Percentiles rank a stretch among this genome's conserved stretches.
Conservation (phyloP, 164 flowering plant genomes). For the Taxillus chinensis region DNA sequence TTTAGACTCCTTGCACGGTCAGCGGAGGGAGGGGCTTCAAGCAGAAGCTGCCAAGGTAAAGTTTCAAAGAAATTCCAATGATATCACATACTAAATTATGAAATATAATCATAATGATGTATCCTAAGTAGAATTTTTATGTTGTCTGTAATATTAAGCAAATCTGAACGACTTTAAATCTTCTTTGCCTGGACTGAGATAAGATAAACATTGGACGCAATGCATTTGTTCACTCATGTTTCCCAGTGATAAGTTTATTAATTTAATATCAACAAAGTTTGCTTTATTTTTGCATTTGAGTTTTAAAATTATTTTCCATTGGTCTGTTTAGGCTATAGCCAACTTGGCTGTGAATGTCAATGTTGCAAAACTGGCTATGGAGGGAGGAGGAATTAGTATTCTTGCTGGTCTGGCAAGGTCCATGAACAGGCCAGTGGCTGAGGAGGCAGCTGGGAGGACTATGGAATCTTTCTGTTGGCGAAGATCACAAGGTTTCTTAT, state of each 20-base stretch:
- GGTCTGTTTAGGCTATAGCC: slow-evolving; percentile 71
- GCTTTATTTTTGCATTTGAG: too few relatives aligned
- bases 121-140: too few relatives aligned
- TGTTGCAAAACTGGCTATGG: slow-evolving; percentile 96
- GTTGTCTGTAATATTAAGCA: too few relatives aligned
- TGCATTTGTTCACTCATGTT: too few relatives aligned
- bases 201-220: too few relatives aligned
- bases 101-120: too few relatives aligned
- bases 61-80: neutral
- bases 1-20: slow-evolving; percentile 71
- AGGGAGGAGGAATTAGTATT: slow-evolving; percentile 83
- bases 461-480: slow-evolving; percentile 98
- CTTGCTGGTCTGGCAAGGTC: slow-evolving; percentile 88
- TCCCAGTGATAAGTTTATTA: too few relatives aligned
- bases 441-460: slow-evolving; percentile 99
- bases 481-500: slow-evolving; percentile 76
- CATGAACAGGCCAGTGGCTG: slow-evolving; percentile 90
- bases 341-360: slow-evolving; percentile 85
- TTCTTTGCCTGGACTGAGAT: too few relatives aligned
- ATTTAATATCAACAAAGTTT: too few relatives aligned
- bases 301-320: neutral
- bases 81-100: neutral
- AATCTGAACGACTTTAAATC: too few relatives aligned
- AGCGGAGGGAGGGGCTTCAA: slow-evolving; percentile 89
- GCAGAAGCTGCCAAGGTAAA: slow-evolving; percentile 92